phyloP scores from a whole-genome alignment of 2,329 filamentous ascomycete species.

The Pleoardoris graminearum region DNA sequence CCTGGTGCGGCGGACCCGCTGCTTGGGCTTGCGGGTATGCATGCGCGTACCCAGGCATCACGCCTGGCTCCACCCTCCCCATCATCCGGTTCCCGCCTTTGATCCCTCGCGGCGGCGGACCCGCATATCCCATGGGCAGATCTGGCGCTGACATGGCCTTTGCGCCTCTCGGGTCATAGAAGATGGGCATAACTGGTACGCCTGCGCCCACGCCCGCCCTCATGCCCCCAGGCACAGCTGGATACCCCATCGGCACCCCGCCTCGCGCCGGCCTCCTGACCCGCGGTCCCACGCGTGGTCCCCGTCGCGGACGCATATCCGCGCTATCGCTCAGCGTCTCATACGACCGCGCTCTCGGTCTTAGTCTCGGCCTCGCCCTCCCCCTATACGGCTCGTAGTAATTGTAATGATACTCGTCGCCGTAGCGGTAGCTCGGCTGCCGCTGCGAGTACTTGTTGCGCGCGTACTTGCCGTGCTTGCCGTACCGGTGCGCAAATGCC shows the following conservation, averaged over 20 bases:
- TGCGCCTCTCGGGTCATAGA: neutral
- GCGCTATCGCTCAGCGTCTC: neutral
- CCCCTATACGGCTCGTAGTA: no score
- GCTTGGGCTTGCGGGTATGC: no score
- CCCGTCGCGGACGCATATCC: neutral
- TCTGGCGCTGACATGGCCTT: slow-evolving; percentile 3
- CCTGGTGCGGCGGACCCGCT: neutral
- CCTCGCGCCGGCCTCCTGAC: neutral
- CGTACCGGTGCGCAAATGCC: slow-evolving; percentile 2
- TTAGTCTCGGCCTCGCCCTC: neutral
- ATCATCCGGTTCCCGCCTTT: neutral
- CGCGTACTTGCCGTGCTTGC: neutral
- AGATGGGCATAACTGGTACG: neutral
- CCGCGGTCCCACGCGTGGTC: neutral
- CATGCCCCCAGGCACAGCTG: neutral
- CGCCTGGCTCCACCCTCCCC: neutral
- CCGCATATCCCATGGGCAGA: neutral
- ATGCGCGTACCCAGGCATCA: neutral
- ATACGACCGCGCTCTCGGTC: neutral
- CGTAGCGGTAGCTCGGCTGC: neutral
- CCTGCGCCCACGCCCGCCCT: neutral
- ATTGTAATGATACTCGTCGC: no score
- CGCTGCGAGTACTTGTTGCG: neutral
- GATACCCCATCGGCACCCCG: slow-evolving; percentile 3
- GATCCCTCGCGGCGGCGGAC: neutral